These are phyloP conservation scores for Colletotrichum sp. DNA, from an alignment of 2,329 filamentous ascomycete species.

Conservation along the genomic window DNA sequence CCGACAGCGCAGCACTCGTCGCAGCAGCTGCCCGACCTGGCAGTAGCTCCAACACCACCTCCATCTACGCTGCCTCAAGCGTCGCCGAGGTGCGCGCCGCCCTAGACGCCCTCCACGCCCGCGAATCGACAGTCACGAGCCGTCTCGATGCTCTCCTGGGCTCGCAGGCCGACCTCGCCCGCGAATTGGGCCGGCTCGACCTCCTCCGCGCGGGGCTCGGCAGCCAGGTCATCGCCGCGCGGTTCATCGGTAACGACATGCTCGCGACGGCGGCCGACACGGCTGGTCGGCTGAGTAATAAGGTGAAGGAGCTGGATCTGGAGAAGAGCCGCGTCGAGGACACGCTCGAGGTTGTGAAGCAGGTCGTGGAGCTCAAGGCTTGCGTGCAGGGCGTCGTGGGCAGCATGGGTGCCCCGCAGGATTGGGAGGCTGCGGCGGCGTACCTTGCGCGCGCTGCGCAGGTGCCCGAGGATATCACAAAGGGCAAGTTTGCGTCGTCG, in stretches of 20 bases:
- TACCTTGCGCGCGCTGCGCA: constrained; percentile 85
- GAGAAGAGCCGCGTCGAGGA: constrained; percentile 92
- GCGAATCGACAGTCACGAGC: constrained; percentile 76
- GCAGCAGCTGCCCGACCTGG: not conserved
- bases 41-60: constrained; percentile 20
- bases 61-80: constrained; percentile 73
- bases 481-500: constrained; percentile 85
- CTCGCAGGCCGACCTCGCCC: constrained; percentile 84
- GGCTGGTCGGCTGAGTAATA: constrained; percentile 82
- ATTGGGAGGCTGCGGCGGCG: constrained; percentile 95
- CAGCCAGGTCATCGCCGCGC: constrained; percentile 82
- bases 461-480: constrained; percentile 80
- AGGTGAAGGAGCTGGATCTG: constrained; percentile 85
- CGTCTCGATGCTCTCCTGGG: constrained; percentile 79
- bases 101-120: constrained; percentile 75
- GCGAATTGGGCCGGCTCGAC: constrained; percentile 87
- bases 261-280: constrained; percentile 85
- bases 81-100: constrained; percentile 81
- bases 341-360: constrained; percentile 90
- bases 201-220: constrained; percentile 87
- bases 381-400: constrained; percentile 94
- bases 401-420: constrained; percentile 96
- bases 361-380: constrained; percentile 95
- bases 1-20: constrained; percentile 21
- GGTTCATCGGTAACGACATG: constrained; percentile 88